Conservation (phyloP, 2,329 filamentous ascomycete genomes). For the Mariannaea sp. region DNA sequence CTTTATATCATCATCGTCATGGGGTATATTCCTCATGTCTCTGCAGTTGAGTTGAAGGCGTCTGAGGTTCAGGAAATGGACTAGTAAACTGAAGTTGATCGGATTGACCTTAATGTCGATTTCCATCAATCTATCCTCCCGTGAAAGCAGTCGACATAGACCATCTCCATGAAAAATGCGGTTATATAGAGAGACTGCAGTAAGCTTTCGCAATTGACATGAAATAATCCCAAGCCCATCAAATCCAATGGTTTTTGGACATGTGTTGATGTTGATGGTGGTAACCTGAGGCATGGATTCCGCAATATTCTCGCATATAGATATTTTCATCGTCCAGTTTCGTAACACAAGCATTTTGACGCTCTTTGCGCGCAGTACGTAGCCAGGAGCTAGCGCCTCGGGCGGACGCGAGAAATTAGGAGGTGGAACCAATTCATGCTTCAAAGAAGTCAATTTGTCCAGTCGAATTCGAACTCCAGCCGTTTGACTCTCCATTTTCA, state of each 20-base stretch:
- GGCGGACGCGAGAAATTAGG: background rate
- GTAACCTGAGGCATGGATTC: background rate
- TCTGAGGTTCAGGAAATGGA: conserved; percentile 3
- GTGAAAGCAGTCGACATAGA: background rate
- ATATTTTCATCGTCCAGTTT: background rate
- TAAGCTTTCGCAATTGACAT: background rate
- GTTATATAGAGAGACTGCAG: background rate
- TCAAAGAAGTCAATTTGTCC: background rate
- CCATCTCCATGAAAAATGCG: background rate
- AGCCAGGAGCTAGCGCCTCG: background rate
- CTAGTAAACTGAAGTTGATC: background rate
- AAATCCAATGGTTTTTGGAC: background rate
- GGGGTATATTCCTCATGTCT: conserved; percentile 1
- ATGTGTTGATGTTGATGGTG: background rate
- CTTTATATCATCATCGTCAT: background rate
- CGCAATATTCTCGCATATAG: background rate
- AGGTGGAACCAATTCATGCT: background rate
- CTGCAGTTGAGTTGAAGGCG: background rate
- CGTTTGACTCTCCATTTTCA: background rate
- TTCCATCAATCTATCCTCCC: background rate
- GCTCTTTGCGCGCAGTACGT: background rate
- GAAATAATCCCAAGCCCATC: background rate
- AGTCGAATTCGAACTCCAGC: background rate
- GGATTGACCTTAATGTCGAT: background rate
- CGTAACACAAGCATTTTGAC: background rate